Percentiles rank a stretch among this genome's conserved stretches.
Conservation (phyloP, 2,329 filamentous ascomycete species). For the Fusarium albosuccineum region DNA sequence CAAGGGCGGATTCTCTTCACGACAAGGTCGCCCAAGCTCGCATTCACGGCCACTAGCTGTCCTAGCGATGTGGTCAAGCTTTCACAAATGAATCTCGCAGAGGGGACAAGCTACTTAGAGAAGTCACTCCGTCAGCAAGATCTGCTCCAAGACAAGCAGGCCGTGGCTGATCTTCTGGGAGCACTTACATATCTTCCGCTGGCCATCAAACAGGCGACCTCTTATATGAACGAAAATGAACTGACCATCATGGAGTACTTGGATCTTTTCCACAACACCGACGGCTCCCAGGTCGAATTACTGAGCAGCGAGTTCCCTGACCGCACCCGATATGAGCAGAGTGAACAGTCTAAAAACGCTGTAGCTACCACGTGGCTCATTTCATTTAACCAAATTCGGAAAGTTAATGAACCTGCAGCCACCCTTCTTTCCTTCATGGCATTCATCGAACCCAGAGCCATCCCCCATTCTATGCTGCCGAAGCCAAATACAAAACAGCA, state of each 20-base stretch:
- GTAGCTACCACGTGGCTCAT: constrained; percentile 56
- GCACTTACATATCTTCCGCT: constrained; percentile 53
- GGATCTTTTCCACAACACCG: constrained; percentile 46
- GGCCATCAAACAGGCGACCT: constrained; percentile 54
- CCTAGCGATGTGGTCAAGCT: too few relatives aligned
- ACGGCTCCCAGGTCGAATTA: constrained; percentile 45
- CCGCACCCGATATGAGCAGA: constrained; percentile 45
- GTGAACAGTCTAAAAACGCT: constrained; percentile 46
- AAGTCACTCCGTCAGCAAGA: constrained; percentile 28
- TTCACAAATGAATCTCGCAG: constrained; percentile 14
- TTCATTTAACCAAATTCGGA: constrained; percentile 55
- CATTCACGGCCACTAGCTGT: too few relatives aligned
- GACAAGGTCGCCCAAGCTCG: constrained; percentile 49
- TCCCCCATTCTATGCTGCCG: constrained; percentile 54
- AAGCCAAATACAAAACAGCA: constrained; percentile 15
- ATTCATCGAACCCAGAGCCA: constrained; percentile 55
- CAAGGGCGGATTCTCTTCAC: constrained; percentile 54
- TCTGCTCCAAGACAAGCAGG: not conserved
- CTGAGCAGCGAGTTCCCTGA: constrained; percentile 51
- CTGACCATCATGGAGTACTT: constrained; percentile 50
- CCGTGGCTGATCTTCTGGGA: constrained; percentile 31
- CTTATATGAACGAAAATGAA: constrained; percentile 53
- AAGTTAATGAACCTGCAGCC: constrained; percentile 48
- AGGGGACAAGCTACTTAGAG: constrained; percentile 43
- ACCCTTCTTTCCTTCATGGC: constrained; percentile 56